Evolutionary conservation across 768 basidiomycete genomes (phyloP).

Genomic region (Leccinum truebloodii): DNA sequence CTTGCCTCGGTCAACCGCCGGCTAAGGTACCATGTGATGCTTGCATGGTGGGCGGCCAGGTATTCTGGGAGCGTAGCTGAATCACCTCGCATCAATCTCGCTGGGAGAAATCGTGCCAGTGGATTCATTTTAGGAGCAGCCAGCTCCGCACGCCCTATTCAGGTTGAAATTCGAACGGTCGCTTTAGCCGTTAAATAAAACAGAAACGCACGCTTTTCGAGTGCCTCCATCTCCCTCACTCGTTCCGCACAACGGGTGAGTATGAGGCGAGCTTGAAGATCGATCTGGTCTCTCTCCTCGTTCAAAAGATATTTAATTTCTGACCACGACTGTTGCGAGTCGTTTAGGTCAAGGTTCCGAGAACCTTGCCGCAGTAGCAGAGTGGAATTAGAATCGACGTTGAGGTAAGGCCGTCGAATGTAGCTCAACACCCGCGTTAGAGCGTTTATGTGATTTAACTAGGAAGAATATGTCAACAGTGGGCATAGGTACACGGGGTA

Average conservation of each 20-base stretch:
- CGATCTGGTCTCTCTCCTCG: constrained; percentile 94
- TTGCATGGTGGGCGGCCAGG: constrained; percentile 87
- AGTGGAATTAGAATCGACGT: constrained; percentile 61
- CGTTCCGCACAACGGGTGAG: constrained; percentile 83
- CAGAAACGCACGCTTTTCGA: constrained; percentile 77
- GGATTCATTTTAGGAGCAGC: constrained; percentile 65
- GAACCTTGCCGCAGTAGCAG: constrained; percentile 51
- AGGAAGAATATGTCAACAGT: constrained; percentile 5
- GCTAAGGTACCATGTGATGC: constrained; percentile 89
- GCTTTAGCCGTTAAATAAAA: constrained; percentile 16
- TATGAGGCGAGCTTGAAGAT: constrained; percentile 86
- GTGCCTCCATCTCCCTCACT: constrained; percentile 82
- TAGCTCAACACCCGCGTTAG: constrained; percentile 70
- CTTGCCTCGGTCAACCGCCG: constrained; percentile 78
- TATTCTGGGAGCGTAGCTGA: constrained; percentile 57
- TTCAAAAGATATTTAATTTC: constrained; percentile 75
- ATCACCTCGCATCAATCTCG: constrained; percentile 63
- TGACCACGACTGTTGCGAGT: constrained; percentile 55
- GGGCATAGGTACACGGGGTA: background rate
- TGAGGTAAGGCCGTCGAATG: constrained; percentile 87
- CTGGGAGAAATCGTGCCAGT: constrained; percentile 68
- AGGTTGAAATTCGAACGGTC: constrained; percentile 17
- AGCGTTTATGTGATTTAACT: constrained; percentile 76
- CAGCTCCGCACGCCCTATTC: constrained; percentile 64
- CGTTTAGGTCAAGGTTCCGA: constrained; percentile 57